Evolutionary conservation across 495 filamentous ascomycete species (phyloP).

Genomic region (Articulospora tetracladia): DNA sequence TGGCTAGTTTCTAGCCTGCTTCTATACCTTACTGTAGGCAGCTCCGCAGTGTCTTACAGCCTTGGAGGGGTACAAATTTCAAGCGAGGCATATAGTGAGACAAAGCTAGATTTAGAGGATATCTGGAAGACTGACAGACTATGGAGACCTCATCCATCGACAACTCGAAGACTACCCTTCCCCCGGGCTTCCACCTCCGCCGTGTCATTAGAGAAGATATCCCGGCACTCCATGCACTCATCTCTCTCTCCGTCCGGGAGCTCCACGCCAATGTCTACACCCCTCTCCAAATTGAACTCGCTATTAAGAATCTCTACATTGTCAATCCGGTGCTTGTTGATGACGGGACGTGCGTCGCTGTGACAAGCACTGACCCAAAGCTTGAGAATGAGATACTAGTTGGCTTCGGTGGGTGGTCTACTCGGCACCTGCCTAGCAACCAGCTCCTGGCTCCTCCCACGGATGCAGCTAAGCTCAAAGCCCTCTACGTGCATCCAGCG

Average conservation of each 20-base stretch:
- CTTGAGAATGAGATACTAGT: background rate
- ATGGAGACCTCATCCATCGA: background rate
- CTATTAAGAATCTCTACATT: constrained; percentile 8
- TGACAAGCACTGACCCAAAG: background rate
- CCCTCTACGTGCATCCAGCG: constrained; percentile 10
- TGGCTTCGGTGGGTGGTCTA: constrained; percentile 14
- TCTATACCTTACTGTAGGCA: background rate
- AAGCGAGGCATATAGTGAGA: background rate
- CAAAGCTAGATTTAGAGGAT: background rate
- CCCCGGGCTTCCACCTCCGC: background rate
- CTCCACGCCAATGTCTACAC: constrained; percentile 13
- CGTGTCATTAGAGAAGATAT: constrained; percentile 11
- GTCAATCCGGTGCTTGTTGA: constrained; percentile 6
- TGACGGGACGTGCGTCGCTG: constrained; percentile 9
- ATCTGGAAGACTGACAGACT: no score
- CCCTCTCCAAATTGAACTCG: background rate
- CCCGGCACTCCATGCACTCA: constrained; percentile 2
- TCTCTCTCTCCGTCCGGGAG: constrained; percentile 7
- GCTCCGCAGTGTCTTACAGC: background rate
- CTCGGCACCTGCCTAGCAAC: constrained; percentile 4
- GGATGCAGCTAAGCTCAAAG: constrained; percentile 15
- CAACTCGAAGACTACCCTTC: background rate
- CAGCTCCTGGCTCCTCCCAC: constrained; percentile 2
- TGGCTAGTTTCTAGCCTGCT: no score
- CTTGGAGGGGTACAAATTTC: background rate